Base-by-base conservation (phyloP, 441 rosid species). In the Monsonia emarginata region DNA sequence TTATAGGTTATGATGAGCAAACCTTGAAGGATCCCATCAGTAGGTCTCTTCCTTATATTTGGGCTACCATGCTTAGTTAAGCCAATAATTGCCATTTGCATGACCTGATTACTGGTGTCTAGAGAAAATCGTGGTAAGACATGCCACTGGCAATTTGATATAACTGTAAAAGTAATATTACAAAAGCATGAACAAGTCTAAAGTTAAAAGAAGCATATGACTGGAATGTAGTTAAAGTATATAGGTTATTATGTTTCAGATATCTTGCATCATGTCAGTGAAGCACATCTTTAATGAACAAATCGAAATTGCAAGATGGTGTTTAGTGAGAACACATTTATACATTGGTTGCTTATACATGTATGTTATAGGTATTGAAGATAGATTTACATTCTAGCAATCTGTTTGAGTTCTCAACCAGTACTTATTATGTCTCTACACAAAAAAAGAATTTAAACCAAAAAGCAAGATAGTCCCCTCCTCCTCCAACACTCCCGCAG, bases 311-410 rank as follows among this genome's bases (percentile, higher is more conserved):
- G 18, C 64, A 61, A 21, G 56, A 52, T 27, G 40, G 4, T 38
- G 22, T 28, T 9, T 14, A 18, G 50, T 46, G 31, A 66, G 26
- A 58, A 31, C 11, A 42, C 58, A 58, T 50, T 26, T 61, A 18
- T 68, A 52, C 50, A 48, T 31, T 52, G 65, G 26, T 21, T 31
- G 36, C 67, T 60, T 75, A 61, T 69, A 40, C 65, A 65, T 69
- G 69, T 75, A 67, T 72, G 40, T 71, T 28, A n/a, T 67, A 71
- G 36, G 74, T 56, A 19, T 65, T 50, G 64, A 63, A 25, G 28
- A 65, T 64, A 67, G 52, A 25, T 75, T 50, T 80, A 75, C 76
- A 78, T 27, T 63, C 67, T 74, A 65, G 69, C 40, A 66, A 34
- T 30, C 34, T 44, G 65, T 65, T 77, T 62, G 42, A 74, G 64